Conservation (phyloP, 169 alveolate species). For the Babesia sp. region DNA sequence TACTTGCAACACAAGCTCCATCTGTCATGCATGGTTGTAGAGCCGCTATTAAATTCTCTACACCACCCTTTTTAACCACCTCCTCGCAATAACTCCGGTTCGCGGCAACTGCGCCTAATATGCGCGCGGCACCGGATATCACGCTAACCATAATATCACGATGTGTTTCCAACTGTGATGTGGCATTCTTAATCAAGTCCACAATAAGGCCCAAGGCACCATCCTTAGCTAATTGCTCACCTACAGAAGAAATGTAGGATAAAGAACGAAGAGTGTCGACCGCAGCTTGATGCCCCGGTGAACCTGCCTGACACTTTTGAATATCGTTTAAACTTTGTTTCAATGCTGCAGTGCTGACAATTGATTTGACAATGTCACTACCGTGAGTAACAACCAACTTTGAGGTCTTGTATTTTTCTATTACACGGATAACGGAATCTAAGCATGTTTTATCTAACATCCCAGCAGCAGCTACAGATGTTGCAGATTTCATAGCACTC, state of each 20-base stretch:
- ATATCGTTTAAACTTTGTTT: constrained; percentile 82
- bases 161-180: constrained; percentile 77
- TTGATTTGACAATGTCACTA: constrained; percentile 84
- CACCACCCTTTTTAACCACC: constrained; percentile 83
- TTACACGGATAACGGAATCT: constrained; percentile 51
- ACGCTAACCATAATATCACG: constrained; percentile 80
- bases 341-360: constrained; percentile 85
- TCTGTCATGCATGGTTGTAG: constrained; percentile 81
- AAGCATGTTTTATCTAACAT: constrained; percentile 32
- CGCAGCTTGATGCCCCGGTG: constrained; percentile 87
- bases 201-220: constrained; percentile 87
- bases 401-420: constrained; percentile 74
- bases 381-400: constrained; percentile 79
- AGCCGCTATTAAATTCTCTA: constrained; percentile 85
- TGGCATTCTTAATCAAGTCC: constrained; percentile 84
- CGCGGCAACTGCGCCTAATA: constrained; percentile 84
- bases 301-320: constrained; percentile 80
- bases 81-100: constrained; percentile 84
- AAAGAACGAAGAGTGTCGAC: constrained; percentile 85
- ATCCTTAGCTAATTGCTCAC: constrained; percentile 86
- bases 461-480: constrained; percentile 20
- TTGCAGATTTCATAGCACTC: constrained; percentile 29
- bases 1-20: constrained; percentile 81
- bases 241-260: constrained; percentile 87
- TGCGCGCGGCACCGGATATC: constrained; percentile 85